Evolutionary conservation across 2,329 filamentous ascomycete species (phyloP), one percentile per base, ranked within the genome.

Genomic region (Ophiostoma sp.): DNA sequence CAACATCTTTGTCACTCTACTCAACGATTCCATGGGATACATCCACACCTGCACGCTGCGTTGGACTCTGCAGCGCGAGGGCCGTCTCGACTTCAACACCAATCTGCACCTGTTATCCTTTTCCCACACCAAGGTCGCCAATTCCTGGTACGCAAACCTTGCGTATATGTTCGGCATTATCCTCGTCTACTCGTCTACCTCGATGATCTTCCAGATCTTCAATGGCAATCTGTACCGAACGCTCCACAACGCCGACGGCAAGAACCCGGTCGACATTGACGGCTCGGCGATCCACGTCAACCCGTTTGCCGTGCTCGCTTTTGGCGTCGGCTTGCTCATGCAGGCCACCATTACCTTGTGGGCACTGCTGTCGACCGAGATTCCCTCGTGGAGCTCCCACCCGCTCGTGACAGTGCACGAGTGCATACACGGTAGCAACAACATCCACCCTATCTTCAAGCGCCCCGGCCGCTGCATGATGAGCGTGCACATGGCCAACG

Each of bases 21-120:
- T 75, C 11, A 75, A 73, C 60, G 75, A 77, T 67, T 72, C 70
- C 63, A 75, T 76, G 74, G 75, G 75, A n/a, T 77, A 74, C 62
- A 74, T 76, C 27, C 75, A 77, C 58, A 72, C 70, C 16, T 74
- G 72, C 55, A 72, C 75, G 4, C 73, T 76, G 14, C 72, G 75
- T n/a, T 77, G 76, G 76, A 70, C 75, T 2, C 70, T 76, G 4
- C 72, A 74, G 18, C 68, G 72, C 63, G 75, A 77, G 66, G 72
- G 73, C 12, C 73, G 71, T 40, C 73, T 77, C n/a, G 72, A 74
- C 5, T 77, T 75, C 72, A 76, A 74, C 68, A 74, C 76, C 2
- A 77, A 62, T 14, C 38, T n/a, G 5, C 58, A 36, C 5, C 58
- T 62, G 38, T 14, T 62, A 3, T n/a, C 36, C 2, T 40, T 41